Percentiles rank a stretch among this genome's conserved stretches.
Conservation (phyloP, 306 rosid species). For the Argentina anserina region DNA sequence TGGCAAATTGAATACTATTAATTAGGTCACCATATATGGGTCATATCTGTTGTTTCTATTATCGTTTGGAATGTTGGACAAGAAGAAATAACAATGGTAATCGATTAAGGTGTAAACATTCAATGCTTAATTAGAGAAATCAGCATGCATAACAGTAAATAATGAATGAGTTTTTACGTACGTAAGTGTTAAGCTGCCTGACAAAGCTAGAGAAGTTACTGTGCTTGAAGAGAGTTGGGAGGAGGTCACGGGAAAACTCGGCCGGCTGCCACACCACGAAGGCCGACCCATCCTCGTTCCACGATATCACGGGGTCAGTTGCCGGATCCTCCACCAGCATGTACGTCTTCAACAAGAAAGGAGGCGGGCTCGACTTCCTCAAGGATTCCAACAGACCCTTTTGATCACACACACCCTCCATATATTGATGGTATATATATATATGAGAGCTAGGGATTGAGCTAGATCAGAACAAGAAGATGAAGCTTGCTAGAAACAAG, state of each 20-base stretch:
- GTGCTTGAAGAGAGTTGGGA: constrained; percentile 93
- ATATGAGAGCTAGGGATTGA: not conserved
- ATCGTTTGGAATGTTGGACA: not conserved
- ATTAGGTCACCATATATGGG: not conserved
- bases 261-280: constrained; percentile 93
- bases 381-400: constrained; percentile 54
- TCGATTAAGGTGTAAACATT: not conserved
- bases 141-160: not conserved
- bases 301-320: constrained; percentile 63
- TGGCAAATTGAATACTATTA: not conserved
- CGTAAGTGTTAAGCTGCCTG: constrained; percentile 94
- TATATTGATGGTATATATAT: not conserved
- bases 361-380: constrained; percentile 76
- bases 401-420: constrained; percentile 35
- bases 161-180: constrained; percentile 32
- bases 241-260: constrained; percentile 90
- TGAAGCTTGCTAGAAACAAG: not conserved
- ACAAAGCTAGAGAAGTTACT: constrained; percentile 98
- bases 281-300: constrained; percentile 73
- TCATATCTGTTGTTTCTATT: not conserved
- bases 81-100: too few relatives aligned
- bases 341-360: constrained; percentile 83
- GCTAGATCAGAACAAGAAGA: not conserved
- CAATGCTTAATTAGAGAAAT: not conserved
- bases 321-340: constrained; percentile 79